These are phyloP conservation scores for Asterophora parasitica DNA, from an alignment of 768 basidiomycete species.

Conservation along the genomic window DNA sequence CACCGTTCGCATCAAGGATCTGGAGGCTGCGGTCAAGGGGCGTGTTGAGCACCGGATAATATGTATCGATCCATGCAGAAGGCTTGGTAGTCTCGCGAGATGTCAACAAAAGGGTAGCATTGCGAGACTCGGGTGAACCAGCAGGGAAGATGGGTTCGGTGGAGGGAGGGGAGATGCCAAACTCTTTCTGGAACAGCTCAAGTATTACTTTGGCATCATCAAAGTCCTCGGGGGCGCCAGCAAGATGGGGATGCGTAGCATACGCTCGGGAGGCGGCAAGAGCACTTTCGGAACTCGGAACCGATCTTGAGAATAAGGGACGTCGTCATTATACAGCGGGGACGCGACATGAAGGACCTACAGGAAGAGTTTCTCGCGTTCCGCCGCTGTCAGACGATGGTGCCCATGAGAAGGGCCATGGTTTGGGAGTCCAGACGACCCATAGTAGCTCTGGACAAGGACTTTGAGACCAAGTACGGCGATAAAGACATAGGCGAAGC, in stretches of 20 bases:
- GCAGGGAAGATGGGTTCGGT: slow-evolving; percentile 63
- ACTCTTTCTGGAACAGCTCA: slow-evolving; percentile 59
- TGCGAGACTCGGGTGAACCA: slow-evolving; percentile 61
- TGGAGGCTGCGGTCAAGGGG: slow-evolving; percentile 65
- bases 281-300: slow-evolving; percentile 57
- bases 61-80: slow-evolving; percentile 78
- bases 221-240: slow-evolving; percentile 58
- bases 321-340: neutral
- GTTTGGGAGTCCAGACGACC: neutral
- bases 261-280: slow-evolving; percentile 51
- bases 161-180: slow-evolving; percentile 43
- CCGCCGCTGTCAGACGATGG: slow-evolving; percentile 8
- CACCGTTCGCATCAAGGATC: slow-evolving; percentile 54
- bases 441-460: slow-evolving; percentile 2
- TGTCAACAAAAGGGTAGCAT: slow-evolving; percentile 57
- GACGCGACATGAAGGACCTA: slow-evolving; percentile 7
- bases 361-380: slow-evolving; percentile 21
- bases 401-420: neutral
- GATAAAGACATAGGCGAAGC: slow-evolving; percentile 5
- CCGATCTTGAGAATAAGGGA: slow-evolving; percentile 30
- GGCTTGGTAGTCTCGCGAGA: slow-evolving; percentile 40
- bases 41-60: slow-evolving; percentile 86
- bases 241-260: slow-evolving; percentile 68
- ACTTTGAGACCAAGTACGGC: slow-evolving; percentile 9
- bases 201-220: slow-evolving; percentile 65